Percentiles rank a stretch among this genome's conserved stretches.
Conservation (phyloP, 306 rosid species). For the Prunus fruticosa region DNA sequence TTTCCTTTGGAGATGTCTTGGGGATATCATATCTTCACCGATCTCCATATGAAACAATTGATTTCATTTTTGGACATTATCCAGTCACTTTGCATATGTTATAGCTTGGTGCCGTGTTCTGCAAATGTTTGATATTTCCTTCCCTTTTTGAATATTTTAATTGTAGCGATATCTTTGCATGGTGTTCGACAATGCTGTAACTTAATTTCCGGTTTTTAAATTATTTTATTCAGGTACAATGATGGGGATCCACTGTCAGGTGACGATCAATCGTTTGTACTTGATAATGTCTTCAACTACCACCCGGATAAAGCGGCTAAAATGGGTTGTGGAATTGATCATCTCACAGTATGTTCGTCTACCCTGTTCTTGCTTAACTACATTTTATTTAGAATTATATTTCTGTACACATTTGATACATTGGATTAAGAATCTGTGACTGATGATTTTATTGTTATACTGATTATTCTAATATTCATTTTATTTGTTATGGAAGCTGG, state of each 20-base stretch:
- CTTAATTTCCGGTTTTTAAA: slow-evolving; percentile 18
- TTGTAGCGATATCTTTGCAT: slow-evolving; percentile 1
- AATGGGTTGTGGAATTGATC: slow-evolving; percentile 82
- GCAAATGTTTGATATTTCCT: neutral
- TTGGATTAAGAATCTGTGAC: neutral
- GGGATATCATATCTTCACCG: slow-evolving; percentile 1
- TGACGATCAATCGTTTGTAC: slow-evolving; percentile 60
- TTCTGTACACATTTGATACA: slow-evolving; percentile 2
- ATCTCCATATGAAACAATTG: neutral
- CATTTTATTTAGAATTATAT: neutral
- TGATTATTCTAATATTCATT: neutral
- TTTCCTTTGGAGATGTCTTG: neutral
- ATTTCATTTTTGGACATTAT: slow-evolving; percentile 4
- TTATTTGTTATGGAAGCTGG: neutral
- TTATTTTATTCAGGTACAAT: slow-evolving; percentile 52
- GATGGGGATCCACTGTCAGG: slow-evolving; percentile 84
- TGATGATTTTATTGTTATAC: neutral
- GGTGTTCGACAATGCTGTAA: neutral
- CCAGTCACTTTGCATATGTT: neutral
- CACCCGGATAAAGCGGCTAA: slow-evolving; percentile 87
- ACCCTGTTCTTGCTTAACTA: slow-evolving; percentile 4
- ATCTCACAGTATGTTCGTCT: slow-evolving; percentile 61
- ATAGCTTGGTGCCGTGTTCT: neutral
- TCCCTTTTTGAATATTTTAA: neutral
- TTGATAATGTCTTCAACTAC: slow-evolving; percentile 66